Conservation (phyloP, 768 basidiomycete genomes). For the Collybia sordida region DNA sequence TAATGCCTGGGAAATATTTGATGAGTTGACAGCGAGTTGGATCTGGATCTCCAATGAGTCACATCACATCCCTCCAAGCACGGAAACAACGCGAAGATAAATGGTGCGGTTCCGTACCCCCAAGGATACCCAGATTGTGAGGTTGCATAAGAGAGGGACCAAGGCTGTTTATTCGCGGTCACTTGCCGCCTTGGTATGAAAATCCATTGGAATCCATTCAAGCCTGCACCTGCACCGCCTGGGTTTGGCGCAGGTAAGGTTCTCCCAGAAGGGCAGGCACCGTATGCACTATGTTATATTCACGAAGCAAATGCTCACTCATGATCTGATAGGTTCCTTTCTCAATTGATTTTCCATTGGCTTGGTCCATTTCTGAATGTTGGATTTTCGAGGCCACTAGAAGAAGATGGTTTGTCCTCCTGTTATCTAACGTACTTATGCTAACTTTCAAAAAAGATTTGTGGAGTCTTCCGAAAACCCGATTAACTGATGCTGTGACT, state of each 20-base stretch:
- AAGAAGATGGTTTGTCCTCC: conserved; percentile 47
- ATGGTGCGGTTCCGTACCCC: no score
- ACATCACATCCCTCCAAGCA: no score
- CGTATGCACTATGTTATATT: conserved; percentile 29
- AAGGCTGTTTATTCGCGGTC: background rate
- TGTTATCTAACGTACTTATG: background rate
- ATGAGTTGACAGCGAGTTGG: no score
- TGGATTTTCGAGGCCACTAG: conserved; percentile 56
- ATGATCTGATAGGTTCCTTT: conserved; percentile 35
- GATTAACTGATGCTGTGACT: conserved; percentile 37
- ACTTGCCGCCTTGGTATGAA: conserved; percentile 16
- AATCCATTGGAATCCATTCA: conserved; percentile 32
- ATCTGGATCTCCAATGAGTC: no score
- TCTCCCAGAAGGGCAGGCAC: conserved; percentile 41
- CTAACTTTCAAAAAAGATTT: conserved; percentile 36
- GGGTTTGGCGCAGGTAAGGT: conserved; percentile 45
- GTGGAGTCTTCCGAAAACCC: conserved; percentile 45
- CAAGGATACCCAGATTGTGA: no score
- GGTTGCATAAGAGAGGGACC: no score
- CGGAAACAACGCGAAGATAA: no score
- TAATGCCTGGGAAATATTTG: no score
- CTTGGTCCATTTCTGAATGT: conserved; percentile 52
- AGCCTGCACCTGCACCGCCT: conserved; percentile 46
- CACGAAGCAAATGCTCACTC: background rate
- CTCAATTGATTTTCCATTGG: conserved; percentile 53